Evolutionary conservation across 495 filamentous ascomycete genomes (phyloP), one percentile per base, ranked within the genome.

Genomic region (Hypoxylon intermedium): DNA sequence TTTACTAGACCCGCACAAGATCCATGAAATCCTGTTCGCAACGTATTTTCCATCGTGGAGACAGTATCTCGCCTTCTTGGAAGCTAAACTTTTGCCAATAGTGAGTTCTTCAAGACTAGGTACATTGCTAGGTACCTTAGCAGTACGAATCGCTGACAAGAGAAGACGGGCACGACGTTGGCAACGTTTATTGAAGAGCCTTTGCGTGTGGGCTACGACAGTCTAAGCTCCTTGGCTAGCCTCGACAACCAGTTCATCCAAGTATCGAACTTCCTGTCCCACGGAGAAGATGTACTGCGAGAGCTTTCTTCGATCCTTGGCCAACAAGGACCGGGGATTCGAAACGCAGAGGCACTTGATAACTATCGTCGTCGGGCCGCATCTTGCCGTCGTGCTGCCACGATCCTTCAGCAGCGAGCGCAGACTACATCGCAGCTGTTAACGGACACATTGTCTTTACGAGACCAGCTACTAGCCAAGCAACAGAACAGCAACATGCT

Each of bases 41-140:
- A 58, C 70, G 0, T 80, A 75, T 51, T 66, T 76, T 13, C 69
- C 71, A 2, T 57, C 63, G 4, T 81, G 76, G 73, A 71, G 79
- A 24, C 59, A 63, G 6, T 77, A 77, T 24, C 71, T 80, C 12
- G 66, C 63, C 16, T 59, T 50, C 18, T 48, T 74, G 3, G 77
- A 81, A 54, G 26, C 44, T 3, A 51, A 64, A 9, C 66, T 77
- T n/a, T 45, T 79, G 15, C 63, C 67, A 2, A 63, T 75, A 31
- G 74, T 62, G 38, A 56, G 50, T 26, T n/a, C 2, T 15, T 26
- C 23, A 18, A 19, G n/a, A n/a, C n/a, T n/a, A n/a, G n/a, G n/a
- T n/a, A n/a, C n/a, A n/a, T n/a, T n/a, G n/a, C n/a, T 20, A 33
- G 20, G 9, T 36, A 23, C 4, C 6, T 15, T 18, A 5, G 18